Conservation (phyloP, 129 eudicot species). For the Flaveria trinervia region DNA sequence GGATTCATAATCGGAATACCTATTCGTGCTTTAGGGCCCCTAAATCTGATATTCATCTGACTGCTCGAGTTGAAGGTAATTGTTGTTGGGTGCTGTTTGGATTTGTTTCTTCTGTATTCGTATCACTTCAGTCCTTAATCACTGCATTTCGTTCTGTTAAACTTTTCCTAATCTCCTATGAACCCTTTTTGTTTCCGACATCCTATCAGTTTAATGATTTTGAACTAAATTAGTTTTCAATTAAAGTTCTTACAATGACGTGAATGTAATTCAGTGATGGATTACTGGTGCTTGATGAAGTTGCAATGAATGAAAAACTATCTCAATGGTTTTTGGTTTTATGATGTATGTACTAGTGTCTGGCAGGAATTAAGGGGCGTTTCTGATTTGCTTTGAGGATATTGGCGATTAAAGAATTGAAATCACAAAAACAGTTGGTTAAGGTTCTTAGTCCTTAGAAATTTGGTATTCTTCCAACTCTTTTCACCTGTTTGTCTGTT, state of each 20-base stretch:
- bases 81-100: too few relatives aligned
- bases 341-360: too few relatives aligned
- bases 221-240: background rate
- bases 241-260: background rate
- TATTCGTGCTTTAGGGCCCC: background rate
- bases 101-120: too few relatives aligned
- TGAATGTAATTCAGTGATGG: background rate
- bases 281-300: background rate
- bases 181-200: background rate
- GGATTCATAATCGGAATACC: slow-evolving; percentile 15
- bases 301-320: slow-evolving; percentile 10
- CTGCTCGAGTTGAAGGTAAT: slow-evolving; percentile 5
- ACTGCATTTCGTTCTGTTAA: slow-evolving; percentile 1
- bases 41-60: background rate
- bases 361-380: too few relatives aligned
- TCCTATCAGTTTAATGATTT: background rate
- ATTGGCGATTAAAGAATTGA: too few relatives aligned
- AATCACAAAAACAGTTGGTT: too few relatives aligned
- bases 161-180: too few relatives aligned
- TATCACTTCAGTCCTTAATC: background rate
- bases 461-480: too few relatives aligned
- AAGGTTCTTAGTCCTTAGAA: too few relatives aligned
- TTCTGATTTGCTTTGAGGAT: too few relatives aligned
- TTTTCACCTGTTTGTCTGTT: too few relatives aligned
- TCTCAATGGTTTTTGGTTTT: slow-evolving; percentile 8